Conservation (phyloP, 208 protist genomes). For the Trypanosoma caninum region DNA sequence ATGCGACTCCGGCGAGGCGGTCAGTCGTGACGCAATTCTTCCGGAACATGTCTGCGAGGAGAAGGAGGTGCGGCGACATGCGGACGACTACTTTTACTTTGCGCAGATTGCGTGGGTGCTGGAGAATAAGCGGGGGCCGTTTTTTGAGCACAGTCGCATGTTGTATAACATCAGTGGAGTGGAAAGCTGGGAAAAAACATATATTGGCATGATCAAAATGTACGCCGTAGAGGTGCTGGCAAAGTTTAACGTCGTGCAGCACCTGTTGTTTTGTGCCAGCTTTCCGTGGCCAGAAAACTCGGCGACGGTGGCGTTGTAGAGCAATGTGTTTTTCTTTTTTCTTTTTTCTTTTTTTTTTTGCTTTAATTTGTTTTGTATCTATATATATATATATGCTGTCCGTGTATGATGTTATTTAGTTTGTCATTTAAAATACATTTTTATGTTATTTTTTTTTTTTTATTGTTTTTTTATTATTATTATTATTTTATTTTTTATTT, state of each 20-base stretch:
- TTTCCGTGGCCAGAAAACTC: conserved; percentile 60
- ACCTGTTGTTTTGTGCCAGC: conserved; percentile 91
- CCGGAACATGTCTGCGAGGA: conserved; percentile 62
- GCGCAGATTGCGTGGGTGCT: conserved; percentile 76
- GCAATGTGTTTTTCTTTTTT: too few relatives aligned
- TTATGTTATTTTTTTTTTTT: background rate
- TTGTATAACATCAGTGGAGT: conserved; percentile 92
- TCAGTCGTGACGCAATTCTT: conserved; percentile 77
- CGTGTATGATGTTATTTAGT: background rate
- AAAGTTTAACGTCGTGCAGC: conserved; percentile 96
- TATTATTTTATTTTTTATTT: background rate
- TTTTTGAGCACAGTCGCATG: conserved; percentile 92
- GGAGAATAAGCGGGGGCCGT: conserved; percentile 86
- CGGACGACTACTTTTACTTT: conserved; percentile 67
- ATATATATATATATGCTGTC: conserved; percentile 1
- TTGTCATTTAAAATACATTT: too few relatives aligned
- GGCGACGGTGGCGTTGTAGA: too few relatives aligned
- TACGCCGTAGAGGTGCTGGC: conserved; percentile 92
- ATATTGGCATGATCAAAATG: conserved; percentile 94
- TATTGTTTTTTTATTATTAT: background rate
- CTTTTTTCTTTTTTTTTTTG: conserved; percentile 2
- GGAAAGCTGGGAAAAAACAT: conserved; percentile 86
- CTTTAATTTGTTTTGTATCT: background rate
- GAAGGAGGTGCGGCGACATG: conserved; percentile 26
- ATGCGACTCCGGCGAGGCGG: background rate